These are phyloP conservation scores for Fusarium cyanostomum DNA, from an alignment of 2,329 filamentous ascomycete genomes.

Conservation along the genomic window DNA sequence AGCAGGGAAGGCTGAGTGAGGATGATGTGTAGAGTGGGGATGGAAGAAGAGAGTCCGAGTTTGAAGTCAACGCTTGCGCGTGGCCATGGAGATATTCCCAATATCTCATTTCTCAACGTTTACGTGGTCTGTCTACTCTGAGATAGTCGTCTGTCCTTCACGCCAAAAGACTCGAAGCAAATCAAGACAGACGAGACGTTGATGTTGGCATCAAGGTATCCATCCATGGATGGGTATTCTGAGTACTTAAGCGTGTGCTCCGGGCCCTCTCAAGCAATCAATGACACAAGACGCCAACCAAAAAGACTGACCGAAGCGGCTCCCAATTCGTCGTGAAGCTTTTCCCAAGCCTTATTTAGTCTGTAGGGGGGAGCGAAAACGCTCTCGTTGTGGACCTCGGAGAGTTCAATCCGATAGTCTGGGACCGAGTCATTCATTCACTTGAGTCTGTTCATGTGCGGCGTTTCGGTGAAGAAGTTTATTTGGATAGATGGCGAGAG, in stretches of 20 bases:
- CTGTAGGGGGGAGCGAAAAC: neutral
- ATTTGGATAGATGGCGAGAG: neutral
- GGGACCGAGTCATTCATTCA: neutral
- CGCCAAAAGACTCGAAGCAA: conserved; percentile 2
- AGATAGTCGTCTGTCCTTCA: conserved; percentile 14
- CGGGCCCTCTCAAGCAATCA: neutral
- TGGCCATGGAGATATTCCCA: neutral
- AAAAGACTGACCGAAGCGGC: neutral
- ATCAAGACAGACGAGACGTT: conserved; percentile 25
- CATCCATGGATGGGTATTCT: too few species aligned
- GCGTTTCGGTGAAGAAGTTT: conserved; percentile 1
- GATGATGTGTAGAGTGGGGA: neutral
- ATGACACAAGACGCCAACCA: neutral
- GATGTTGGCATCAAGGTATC: conserved; percentile 5
- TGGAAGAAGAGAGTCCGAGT: neutral
- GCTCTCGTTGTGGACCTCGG: neutral
- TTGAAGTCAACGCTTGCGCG: neutral
- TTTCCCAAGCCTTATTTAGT: neutral
- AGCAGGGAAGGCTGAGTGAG: neutral
- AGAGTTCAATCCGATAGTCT: neutral
- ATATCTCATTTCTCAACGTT: neutral
- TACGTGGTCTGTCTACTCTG: neutral
- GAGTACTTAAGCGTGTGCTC: too few species aligned
- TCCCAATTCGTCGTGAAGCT: neutral
- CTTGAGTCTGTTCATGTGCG: conserved; percentile 1